phyloP scores from a whole-genome alignment of 768 basidiomycete species.

The Lactarius hatsudake region DNA sequence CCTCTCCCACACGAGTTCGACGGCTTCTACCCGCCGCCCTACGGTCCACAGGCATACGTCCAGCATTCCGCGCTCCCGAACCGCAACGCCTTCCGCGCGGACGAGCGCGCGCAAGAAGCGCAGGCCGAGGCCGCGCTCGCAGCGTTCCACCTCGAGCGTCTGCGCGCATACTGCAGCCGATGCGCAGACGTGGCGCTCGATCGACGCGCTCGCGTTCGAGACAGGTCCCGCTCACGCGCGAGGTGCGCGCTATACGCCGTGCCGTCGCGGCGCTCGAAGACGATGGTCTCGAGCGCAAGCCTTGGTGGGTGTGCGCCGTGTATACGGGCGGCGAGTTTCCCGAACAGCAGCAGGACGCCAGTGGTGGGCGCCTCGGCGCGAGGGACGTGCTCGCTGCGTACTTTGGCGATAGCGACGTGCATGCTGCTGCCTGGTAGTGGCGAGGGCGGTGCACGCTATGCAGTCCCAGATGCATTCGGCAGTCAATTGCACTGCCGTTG shows the following conservation, averaged over 20 bases:
- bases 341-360: constrained; percentile 36
- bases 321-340: constrained; percentile 52
- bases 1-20: constrained; percentile 67
- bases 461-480: constrained; percentile 56
- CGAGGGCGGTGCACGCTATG: neutral
- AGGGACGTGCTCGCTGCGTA: constrained; percentile 46
- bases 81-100: constrained; percentile 41
- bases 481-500: constrained; percentile 68
- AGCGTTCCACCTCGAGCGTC: constrained; percentile 61
- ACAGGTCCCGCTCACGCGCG: constrained; percentile 66
- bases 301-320: constrained; percentile 75
- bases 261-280: constrained; percentile 48
- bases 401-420: constrained; percentile 31
- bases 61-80: constrained; percentile 31
- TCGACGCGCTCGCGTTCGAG: constrained; percentile 75
- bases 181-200: constrained; percentile 46
- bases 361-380: constrained; percentile 32
- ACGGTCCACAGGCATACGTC: constrained; percentile 50
- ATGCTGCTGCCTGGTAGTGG: constrained; percentile 25
- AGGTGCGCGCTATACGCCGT: constrained; percentile 60
- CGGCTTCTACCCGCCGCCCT: constrained; percentile 74
- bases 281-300: constrained; percentile 40
- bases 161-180: constrained; percentile 53
- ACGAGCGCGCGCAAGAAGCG: constrained; percentile 33
- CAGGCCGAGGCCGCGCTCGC: constrained; percentile 51